A percentile compares a stretch with the other conserved stretches of the same genome.
Conservation (phyloP, 768 basidiomycete species). For the Lentinus tigrinus region DNA sequence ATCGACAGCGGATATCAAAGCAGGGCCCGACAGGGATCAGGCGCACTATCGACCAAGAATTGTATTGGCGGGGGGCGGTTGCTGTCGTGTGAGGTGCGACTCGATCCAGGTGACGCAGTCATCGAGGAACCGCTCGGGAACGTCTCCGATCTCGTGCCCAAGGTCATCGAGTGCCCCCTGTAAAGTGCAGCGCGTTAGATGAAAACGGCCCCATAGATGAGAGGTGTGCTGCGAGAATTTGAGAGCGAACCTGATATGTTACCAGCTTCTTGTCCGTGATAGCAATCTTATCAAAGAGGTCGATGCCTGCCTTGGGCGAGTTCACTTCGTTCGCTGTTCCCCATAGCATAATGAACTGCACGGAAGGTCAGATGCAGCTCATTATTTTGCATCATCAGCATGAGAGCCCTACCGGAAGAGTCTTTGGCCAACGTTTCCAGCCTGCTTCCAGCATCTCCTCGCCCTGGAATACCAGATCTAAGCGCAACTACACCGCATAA, state of each 20-base stretch:
- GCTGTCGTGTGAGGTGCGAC: conserved; percentile 12
- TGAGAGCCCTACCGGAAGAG: neutral
- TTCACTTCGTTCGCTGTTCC: conserved; percentile 28
- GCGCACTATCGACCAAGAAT: no score
- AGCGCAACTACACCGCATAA: neutral
- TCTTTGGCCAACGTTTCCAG: neutral
- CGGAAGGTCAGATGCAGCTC: neutral
- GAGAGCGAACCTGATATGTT: conserved; percentile 30
- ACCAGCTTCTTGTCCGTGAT: conserved; percentile 51
- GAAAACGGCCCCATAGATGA: neutral
- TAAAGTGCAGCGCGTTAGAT: neutral
- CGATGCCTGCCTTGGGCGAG: conserved; percentile 47
- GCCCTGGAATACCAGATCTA: neutral
- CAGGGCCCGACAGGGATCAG: no score
- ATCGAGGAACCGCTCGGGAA: conserved; percentile 53
- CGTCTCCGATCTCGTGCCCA: conserved; percentile 66
- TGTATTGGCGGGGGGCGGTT: no score
- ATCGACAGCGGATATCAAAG: no score
- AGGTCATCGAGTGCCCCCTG: conserved; percentile 71
- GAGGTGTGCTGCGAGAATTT: neutral
- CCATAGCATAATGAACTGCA: conserved; percentile 1
- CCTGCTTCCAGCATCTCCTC: neutral
- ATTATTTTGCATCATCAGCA: neutral
- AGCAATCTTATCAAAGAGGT: conserved; percentile 47
- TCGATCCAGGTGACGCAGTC: conserved; percentile 52